Conservation (phyloP, 805 yeast species). For the Yamadazyma insecticola region DNA sequence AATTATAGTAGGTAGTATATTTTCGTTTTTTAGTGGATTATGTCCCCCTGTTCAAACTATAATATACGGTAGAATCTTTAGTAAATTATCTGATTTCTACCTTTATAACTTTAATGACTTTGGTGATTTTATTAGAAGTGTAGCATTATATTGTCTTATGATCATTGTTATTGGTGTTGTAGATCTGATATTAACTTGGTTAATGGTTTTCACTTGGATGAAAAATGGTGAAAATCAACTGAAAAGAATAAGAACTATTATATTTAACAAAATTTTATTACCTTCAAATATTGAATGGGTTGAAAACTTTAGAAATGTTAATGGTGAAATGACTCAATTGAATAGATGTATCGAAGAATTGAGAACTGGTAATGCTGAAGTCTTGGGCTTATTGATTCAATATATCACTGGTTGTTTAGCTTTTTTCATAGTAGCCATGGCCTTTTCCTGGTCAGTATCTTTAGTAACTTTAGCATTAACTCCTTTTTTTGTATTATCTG, state of each 20-base stretch:
- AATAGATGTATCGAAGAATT: constrained; percentile 74
- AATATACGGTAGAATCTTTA: constrained; percentile 62
- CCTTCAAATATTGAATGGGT: constrained; percentile 54
- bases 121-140: constrained; percentile 19
- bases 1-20: constrained; percentile 19
- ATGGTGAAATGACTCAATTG: constrained; percentile 62
- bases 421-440: constrained; percentile 59
- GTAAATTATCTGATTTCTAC: constrained; percentile 23
- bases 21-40: constrained; percentile 50
- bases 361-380: constrained; percentile 64
- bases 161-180: constrained; percentile 30
- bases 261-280: constrained; percentile 43
- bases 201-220: constrained; percentile 60
- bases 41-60: constrained; percentile 60
- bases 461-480: constrained; percentile 68
- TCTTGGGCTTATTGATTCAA: constrained; percentile 53
- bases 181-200: constrained; percentile 40
- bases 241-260: constrained; percentile 42
- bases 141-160: constrained; percentile 23
- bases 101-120: constrained; percentile 24
- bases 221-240: constrained; percentile 69
- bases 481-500: constrained; percentile 58
- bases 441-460: constrained; percentile 82
- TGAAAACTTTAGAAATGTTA: constrained; percentile 49
- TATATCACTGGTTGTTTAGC: constrained; percentile 50